Evolutionary conservation across 192 early-diverging fungal genomes (phyloP).

Genomic region (Gigaspora rosea): DNA sequence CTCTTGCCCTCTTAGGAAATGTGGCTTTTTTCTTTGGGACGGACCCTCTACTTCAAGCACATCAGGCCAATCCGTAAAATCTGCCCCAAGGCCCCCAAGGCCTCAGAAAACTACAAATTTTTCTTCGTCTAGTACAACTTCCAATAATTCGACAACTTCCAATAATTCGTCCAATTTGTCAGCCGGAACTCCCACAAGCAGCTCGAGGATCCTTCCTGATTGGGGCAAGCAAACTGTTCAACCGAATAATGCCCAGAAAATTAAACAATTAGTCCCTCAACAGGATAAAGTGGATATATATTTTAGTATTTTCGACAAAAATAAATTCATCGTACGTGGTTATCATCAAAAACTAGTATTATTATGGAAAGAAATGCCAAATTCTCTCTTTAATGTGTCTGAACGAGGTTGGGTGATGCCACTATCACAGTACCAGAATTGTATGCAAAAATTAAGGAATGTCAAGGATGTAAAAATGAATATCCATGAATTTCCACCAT

Average conservation of each 20-base stretch:
- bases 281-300: not conserved
- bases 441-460: not conserved
- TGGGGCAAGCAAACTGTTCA: not conserved
- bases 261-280: not conserved
- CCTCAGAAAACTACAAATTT: not conserved
- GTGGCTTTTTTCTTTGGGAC: slow-evolving; percentile 5
- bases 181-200: not conserved
- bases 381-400: not conserved
- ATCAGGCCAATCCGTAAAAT: too few species aligned
- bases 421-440: not conserved
- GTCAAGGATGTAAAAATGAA: not conserved
- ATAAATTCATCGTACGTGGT: not conserved
- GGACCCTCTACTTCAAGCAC: too few species aligned
- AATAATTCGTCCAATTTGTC: not conserved
- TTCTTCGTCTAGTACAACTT: not conserved
- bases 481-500: slow-evolving; percentile 4
- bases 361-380: not conserved
- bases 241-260: not conserved
- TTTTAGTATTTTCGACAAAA: not conserved
- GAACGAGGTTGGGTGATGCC: slow-evolving; percentile 13
- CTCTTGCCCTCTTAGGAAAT: not conserved
- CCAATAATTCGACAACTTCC: not conserved
- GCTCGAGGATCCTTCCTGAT: too few species aligned
- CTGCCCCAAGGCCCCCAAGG: too few species aligned
- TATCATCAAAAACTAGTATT: slow-evolving; percentile 10